Evolutionary conservation across 2,329 filamentous ascomycete species (phyloP).

Genomic region (Dactylellina haptotyla): DNA sequence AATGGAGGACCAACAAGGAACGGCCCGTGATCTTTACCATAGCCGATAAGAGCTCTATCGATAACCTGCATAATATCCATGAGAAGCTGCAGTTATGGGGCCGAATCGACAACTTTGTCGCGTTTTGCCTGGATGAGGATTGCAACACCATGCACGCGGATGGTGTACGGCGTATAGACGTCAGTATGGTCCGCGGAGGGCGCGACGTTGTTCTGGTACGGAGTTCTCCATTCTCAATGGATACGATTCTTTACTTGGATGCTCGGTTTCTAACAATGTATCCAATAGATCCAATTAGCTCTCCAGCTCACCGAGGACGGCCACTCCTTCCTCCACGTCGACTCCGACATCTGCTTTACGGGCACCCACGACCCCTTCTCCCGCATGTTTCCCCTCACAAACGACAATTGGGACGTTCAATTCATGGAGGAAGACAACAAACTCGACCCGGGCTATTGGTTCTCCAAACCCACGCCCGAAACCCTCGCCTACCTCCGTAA

Average conservation of each 20-base stretch:
- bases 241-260: no score
- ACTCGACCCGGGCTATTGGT: slow-evolving; percentile 48
- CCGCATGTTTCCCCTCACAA: slow-evolving; percentile 17
- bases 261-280: not conserved
- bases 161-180: slow-evolving; percentile 41
- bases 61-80: slow-evolving; percentile 47
- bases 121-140: slow-evolving; percentile 41
- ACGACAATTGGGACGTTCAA: slow-evolving; percentile 48
- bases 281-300: slow-evolving; percentile 42
- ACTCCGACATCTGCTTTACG: slow-evolving; percentile 47
- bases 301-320: slow-evolving; percentile 22
- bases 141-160: slow-evolving; percentile 37
- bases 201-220: slow-evolving; percentile 30
- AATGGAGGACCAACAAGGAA: slow-evolving; percentile 34
- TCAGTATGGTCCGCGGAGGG: slow-evolving; percentile 49
- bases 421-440: slow-evolving; percentile 50
- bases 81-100: slow-evolving; percentile 45
- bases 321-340: slow-evolving; percentile 45
- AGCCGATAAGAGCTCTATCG: slow-evolving; percentile 36
- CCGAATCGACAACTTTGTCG: slow-evolving; percentile 41
- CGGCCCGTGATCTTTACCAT: slow-evolving; percentile 45
- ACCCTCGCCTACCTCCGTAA: slow-evolving; percentile 23
- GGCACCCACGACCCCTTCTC: slow-evolving; percentile 45
- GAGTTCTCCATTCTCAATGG: not conserved
- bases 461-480: slow-evolving; percentile 29